Conservation (phyloP, 306 rosid genomes). For the Styphnolobium japonicum region DNA sequence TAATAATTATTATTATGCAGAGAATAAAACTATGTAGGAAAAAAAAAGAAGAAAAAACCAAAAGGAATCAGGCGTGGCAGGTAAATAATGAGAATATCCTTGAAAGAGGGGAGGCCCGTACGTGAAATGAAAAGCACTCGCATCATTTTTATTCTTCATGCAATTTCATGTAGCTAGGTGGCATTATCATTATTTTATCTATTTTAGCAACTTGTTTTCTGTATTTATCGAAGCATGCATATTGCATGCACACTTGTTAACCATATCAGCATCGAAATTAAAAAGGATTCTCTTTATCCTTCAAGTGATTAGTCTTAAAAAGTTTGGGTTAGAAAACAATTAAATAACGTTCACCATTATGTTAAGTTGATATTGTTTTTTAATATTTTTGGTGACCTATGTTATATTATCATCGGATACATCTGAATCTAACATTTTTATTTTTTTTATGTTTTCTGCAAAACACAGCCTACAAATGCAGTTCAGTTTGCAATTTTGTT, state of each 20-base stretch:
- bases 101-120: slow-evolving; percentile 73
- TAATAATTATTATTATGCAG: slow-evolving; percentile 40
- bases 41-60: slow-evolving; percentile 21
- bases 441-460: neutral
- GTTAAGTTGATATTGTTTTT: slow-evolving; percentile 3
- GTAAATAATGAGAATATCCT: slow-evolving; percentile 84
- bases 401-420: slow-evolving; percentile 17
- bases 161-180: slow-evolving; percentile 67
- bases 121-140: slow-evolving; percentile 63
- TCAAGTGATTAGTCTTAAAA: slow-evolving; percentile 32
- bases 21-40: slow-evolving; percentile 10
- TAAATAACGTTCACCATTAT: slow-evolving; percentile 34
- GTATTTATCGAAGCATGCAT: slow-evolving; percentile 49
- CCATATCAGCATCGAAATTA: slow-evolving; percentile 34
- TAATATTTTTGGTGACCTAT: neutral
- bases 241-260: slow-evolving; percentile 49
- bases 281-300: slow-evolving; percentile 37
- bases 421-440: neutral
- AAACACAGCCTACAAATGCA: slow-evolving; percentile 6
- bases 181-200: slow-evolving; percentile 56
- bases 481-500: neutral
- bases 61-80: slow-evolving; percentile 81
- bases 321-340: slow-evolving; percentile 20
- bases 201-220: slow-evolving; percentile 29
- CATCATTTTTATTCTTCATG: slow-evolving; percentile 80